phyloP scores from a whole-genome alignment of 2,329 filamentous ascomycete species.

The Trichophyton verrucosum region DNA sequence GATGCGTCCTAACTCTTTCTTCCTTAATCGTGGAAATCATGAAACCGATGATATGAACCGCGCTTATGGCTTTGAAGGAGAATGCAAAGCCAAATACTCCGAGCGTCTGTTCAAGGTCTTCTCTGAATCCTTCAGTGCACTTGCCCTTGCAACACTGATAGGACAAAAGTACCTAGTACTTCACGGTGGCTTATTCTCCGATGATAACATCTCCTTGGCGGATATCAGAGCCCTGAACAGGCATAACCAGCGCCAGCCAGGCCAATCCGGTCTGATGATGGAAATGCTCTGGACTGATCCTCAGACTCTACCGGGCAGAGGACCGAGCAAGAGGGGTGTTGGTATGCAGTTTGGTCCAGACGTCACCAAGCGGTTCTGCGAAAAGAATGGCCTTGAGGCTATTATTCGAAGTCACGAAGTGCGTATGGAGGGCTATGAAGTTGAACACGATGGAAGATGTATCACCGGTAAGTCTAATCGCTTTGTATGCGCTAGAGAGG shows the following conservation, averaged over 20 bases:
- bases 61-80: slow-evolving; percentile 95
- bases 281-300: slow-evolving; percentile 99
- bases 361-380: slow-evolving; percentile 90
- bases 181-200: slow-evolving; percentile 86
- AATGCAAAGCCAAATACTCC: slow-evolving; percentile 97
- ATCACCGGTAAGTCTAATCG: slow-evolving; percentile 58
- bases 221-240: slow-evolving; percentile 89
- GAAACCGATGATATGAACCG: slow-evolving; percentile 99
- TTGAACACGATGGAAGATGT: slow-evolving; percentile 88
- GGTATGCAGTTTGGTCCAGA: slow-evolving; percentile 95
- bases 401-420: slow-evolving; percentile 97
- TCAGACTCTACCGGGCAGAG: slow-evolving; percentile 70
- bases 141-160: slow-evolving; percentile 83
- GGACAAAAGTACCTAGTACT: slow-evolving; percentile 84
- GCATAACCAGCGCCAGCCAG: slow-evolving; percentile 82
- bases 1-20: slow-evolving; percentile 76
- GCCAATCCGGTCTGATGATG: slow-evolving; percentile 96
- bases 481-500: background rate
- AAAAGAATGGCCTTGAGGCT: slow-evolving; percentile 85
- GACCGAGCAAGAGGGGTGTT: slow-evolving; percentile 91
- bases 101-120: slow-evolving; percentile 94
- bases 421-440: slow-evolving; percentile 97
- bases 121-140: slow-evolving; percentile 91
- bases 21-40: slow-evolving; percentile 95
- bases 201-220: slow-evolving; percentile 82